Conservation (phyloP, 1,139 yeast genomes). For the Protomyces macrosporus region DNA sequence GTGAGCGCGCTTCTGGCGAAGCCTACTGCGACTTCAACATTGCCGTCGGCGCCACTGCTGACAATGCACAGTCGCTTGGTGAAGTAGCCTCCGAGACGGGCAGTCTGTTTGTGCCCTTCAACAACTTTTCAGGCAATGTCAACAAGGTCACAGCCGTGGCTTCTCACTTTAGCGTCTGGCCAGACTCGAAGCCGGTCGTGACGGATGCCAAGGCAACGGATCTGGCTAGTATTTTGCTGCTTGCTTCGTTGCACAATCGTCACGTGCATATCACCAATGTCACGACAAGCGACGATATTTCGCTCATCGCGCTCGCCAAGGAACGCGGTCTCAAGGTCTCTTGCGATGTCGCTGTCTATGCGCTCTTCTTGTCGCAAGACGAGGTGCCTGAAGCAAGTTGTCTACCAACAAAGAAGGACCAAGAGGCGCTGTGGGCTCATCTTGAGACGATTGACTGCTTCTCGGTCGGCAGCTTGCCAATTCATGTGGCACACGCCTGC, state of each 20-base stretch:
- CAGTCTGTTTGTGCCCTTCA: constrained; percentile 74
- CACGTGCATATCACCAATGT: constrained; percentile 87
- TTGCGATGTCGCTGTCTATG: constrained; percentile 79
- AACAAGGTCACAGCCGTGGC: constrained; percentile 71
- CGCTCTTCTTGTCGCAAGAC: constrained; percentile 68
- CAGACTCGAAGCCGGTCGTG: constrained; percentile 72
- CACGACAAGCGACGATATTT: constrained; percentile 72
- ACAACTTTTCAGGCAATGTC: constrained; percentile 55
- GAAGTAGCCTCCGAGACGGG: constrained; percentile 66
- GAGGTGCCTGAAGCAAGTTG: constrained; percentile 65
- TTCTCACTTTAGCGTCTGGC: constrained; percentile 79
- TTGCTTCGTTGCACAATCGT: constrained; percentile 83
- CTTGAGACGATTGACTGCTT: constrained; percentile 74
- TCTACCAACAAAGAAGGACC: constrained; percentile 78
- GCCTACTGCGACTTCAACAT: constrained; percentile 80
- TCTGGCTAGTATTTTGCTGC: constrained; percentile 78
- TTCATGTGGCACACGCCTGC: constrained; percentile 60
- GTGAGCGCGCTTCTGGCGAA: constrained; percentile 47
- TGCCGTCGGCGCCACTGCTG: constrained; percentile 73
- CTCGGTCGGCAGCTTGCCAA: constrained; percentile 78
- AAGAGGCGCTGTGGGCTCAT: constrained; percentile 73
- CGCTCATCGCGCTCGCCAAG: constrained; percentile 79
- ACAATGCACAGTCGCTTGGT: constrained; percentile 58
- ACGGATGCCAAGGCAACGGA: constrained; percentile 92
- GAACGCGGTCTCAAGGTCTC: constrained; percentile 76